Conservation (phyloP, 768 basidiomycete genomes). For the Amanita rubescens region DNA sequence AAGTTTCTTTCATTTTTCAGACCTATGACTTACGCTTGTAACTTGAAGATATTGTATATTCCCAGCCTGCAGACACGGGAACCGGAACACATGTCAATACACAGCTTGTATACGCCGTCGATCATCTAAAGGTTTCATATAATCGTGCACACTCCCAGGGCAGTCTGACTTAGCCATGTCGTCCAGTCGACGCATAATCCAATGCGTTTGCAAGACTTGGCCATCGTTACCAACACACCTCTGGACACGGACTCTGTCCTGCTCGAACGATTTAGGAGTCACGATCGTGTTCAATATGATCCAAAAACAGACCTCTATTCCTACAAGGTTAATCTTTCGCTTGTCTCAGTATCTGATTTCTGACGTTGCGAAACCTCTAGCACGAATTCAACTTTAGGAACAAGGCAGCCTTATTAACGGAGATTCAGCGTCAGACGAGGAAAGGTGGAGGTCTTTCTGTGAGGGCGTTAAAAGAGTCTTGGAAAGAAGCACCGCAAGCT, state of each 20-base stretch:
- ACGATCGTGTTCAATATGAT: conserved; percentile 75
- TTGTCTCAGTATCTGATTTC: background rate
- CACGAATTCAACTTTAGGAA: conserved; percentile 83
- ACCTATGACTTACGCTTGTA: conserved; percentile 10
- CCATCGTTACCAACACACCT: conserved; percentile 72
- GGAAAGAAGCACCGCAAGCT: conserved; percentile 79
- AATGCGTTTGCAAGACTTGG: conserved; percentile 83
- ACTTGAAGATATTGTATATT: conserved; percentile 62
- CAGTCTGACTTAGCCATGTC: conserved; percentile 1
- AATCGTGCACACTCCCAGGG: background rate
- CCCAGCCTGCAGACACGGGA: conserved; percentile 83
- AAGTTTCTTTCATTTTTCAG: conserved; percentile 13
- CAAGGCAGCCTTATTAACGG: conserved; percentile 75
- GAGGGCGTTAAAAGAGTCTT: conserved; percentile 79
- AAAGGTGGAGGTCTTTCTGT: conserved; percentile 84
- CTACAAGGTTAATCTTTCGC: conserved; percentile 57
- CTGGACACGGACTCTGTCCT: conserved; percentile 64
- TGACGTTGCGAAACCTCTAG: conserved; percentile 28
- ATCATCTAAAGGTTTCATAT: conserved; percentile 60
- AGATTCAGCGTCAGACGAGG: conserved; percentile 80
- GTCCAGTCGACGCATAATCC: conserved; percentile 61
- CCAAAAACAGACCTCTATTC: conserved; percentile 80
- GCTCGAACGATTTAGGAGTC: conserved; percentile 73
- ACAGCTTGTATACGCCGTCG: conserved; percentile 79
- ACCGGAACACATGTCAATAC: conserved; percentile 79